phyloP scores from a whole-genome alignment of 306 rosid species.

The Sesbania bispinosa region DNA sequence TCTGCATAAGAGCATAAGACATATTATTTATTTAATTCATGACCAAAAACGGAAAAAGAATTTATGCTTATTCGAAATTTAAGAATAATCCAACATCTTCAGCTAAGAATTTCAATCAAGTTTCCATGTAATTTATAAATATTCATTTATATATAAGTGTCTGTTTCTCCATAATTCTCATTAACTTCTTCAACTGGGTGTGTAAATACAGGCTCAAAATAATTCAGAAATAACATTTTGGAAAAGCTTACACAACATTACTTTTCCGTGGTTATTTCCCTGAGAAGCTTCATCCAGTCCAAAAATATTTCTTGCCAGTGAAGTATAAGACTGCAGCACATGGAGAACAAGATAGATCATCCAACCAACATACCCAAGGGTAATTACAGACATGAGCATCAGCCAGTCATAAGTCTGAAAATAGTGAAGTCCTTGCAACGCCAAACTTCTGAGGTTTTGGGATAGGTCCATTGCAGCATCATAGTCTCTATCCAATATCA shows the following conservation, averaged over 20 bases:
- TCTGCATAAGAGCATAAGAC: conserved; percentile 46
- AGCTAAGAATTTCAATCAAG: conserved; percentile 18
- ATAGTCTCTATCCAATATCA: conserved; percentile 57
- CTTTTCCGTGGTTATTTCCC: conserved; percentile 56
- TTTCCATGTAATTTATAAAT: neutral
- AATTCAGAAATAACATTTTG: conserved; percentile 21
- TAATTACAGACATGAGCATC: conserved; percentile 82
- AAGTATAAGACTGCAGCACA: conserved; percentile 84
- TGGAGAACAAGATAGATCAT: conserved; percentile 78
- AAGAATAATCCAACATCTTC: neutral
- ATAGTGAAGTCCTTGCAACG: conserved; percentile 84
- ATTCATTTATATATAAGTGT: neutral
- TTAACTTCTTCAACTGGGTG: conserved; percentile 12
- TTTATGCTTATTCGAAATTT: neutral
- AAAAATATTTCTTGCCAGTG: conserved; percentile 47
- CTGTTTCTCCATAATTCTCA: neutral
- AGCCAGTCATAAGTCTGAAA: conserved; percentile 95
- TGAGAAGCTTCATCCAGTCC: conserved; percentile 47
- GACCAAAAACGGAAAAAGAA: neutral
- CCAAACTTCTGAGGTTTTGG: conserved; percentile 70
- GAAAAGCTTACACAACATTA: conserved; percentile 45
- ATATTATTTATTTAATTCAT: neutral
- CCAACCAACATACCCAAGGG: conserved; percentile 89
- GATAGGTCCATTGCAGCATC: conserved; percentile 66
- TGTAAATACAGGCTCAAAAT: conserved; percentile 5